Evolutionary conservation across 1,139 yeast genomes (phyloP), one percentile per base, ranked within the genome.

Genomic region (Lizanozyma gosingica): DNA sequence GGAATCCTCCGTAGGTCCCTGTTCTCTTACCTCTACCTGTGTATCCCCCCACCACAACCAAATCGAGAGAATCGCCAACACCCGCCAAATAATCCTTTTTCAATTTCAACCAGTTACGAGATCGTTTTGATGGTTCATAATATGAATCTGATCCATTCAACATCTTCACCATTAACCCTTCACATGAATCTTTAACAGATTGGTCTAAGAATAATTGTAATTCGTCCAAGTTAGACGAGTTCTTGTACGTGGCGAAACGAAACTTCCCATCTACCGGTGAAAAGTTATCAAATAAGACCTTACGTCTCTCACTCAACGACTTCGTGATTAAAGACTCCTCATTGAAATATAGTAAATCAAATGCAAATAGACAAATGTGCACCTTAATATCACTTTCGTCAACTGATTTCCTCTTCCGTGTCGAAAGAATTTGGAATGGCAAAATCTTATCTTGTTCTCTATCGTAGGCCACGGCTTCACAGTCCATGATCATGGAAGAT

Each of bases 391-490:
- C 94, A 39, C 80, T 81, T 43, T 83, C 83, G 40, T 83, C 82
- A 8, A 92, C 98, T 49, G 83, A 97, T 59, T 92, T 94, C 41
- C 97, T 76, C 60, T 92, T 92, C 57, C 99, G 76, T 0, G 98
- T 92, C 1, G 96, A 83, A 39, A 92, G 64, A 0, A 87, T 82
- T 59, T 92, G 99, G 61, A 92, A 92, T 0, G 99, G 98, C 43
- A 92, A 64, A 42, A 94, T 90, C 56, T 83, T 85, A 22, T 78
- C 61, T 16, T 73, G 69, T 38, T 70, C 80, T 44, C 82, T 67
- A 58, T 92, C 97, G 95, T 96, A 92, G 0, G 98, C 99, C n/a
- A 94, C 98, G 4, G 97, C 97, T 60, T 92, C 99, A 62, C 97
- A 86, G 57, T 92, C 99, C 43, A 92, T 60, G 43, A 92, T 87